phyloP scores from a whole-genome alignment of 1,139 yeast species.

The Diutina catenulata region DNA sequence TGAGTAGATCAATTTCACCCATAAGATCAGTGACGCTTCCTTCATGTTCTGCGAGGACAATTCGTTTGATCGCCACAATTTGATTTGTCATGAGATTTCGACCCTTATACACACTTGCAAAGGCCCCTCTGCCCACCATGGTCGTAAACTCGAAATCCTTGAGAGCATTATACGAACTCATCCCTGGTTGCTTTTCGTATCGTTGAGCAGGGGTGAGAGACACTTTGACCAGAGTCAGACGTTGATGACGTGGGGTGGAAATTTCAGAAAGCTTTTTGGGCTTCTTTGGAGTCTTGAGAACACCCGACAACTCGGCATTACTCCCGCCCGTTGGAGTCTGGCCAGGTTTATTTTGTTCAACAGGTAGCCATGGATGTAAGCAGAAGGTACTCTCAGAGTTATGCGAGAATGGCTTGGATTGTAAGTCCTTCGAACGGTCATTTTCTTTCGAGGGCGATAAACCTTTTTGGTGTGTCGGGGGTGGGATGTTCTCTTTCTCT shows the following conservation, averaged over 20 bases:
- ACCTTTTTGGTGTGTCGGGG: neutral
- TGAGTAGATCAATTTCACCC: slow-evolving; percentile 81
- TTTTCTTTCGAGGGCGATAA: too few species aligned
- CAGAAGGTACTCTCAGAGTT: too few species aligned
- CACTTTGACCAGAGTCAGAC: slow-evolving; percentile 23
- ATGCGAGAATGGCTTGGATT: too few species aligned
- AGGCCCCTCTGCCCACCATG: slow-evolving; percentile 69
- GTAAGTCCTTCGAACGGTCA: too few species aligned
- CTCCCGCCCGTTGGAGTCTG: too few species aligned
- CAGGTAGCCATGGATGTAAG: too few species aligned
- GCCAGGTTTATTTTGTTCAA: too few species aligned
- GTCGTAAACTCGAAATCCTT: slow-evolving; percentile 49
- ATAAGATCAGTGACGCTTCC: slow-evolving; percentile 48
- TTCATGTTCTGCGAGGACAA: slow-evolving; percentile 41
- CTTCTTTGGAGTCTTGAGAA: neutral
- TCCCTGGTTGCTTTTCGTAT: neutral
- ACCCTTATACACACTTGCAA: slow-evolving; percentile 64
- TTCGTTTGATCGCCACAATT: slow-evolving; percentile 78
- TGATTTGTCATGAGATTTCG: slow-evolving; percentile 52
- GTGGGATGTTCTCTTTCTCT: neutral
- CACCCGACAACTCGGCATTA: too few species aligned
- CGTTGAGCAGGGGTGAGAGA: slow-evolving; percentile 34
- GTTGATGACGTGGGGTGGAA: neutral
- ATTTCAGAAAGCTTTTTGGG: neutral
- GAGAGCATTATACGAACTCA: slow-evolving; percentile 16